Evolutionary conservation across 257 asterid species (phyloP), one percentile per base, ranked within the genome.

Genomic region (Eustoma russellianum): DNA sequence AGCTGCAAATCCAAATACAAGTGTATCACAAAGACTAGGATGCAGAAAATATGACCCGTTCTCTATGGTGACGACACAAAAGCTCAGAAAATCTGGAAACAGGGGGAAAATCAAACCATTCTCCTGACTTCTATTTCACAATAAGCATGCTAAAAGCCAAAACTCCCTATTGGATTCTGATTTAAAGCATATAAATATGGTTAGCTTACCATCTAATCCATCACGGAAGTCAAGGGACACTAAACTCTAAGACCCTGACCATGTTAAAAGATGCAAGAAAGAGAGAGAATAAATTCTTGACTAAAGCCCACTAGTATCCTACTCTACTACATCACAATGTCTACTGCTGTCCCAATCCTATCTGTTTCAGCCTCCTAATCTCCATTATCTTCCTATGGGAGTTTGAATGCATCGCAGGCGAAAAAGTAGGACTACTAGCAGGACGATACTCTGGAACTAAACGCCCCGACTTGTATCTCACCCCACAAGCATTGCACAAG

Each of bases 361-460:
- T 43, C 67, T 71, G 70, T 79, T 79, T 83, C 79, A 74, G 80
- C 82, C 33, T 72, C 65, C 97, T 81, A 93, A 89, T 85, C 86
- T 89, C 95, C 17, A 89, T 63, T 55, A 89, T 82, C 77, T 81
- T 89, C 59, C 94, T 58, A 50, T 89, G 97, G 3, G 97, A 85
- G 64, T 85, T 86, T 41, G 97, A 89, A 68, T 89, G 97, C 68
- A 76, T 30, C 1, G 41, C 49, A 14, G 75, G 68, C 0, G 88
- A 77, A 59, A 83, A 89, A 0, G 94, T 79, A 0, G 97, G 97
- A 67, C 95, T 89, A 46, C 50, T 79, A 0, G 94, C 97, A 0
- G 97, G 97, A 0, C 97, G 88, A 50, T 89, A 89, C 86, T 89
- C 97, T 0, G 97, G 95, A 48, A 89, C 67, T 2, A 89, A 79